Conservation (phyloP, 2,329 filamentous ascomycete species). For the Colletotrichum sp. region DNA sequence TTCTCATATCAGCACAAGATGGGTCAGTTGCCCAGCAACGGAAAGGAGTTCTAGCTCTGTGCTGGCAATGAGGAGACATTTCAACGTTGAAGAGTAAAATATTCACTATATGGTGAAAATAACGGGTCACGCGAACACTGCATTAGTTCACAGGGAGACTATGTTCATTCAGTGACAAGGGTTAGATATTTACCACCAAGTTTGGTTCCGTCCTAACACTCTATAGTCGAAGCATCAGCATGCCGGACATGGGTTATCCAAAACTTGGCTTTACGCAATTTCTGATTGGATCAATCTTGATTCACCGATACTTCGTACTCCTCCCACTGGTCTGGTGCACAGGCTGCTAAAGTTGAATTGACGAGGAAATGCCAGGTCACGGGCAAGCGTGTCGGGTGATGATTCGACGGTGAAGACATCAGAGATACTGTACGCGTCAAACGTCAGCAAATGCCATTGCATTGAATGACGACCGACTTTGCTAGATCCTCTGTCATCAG, state of each 20-base stretch:
- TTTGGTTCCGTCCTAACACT: neutral
- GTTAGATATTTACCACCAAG: fast-evolving
- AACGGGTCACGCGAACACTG: neutral
- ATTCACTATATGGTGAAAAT: fast-evolving
- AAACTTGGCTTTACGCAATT: neutral
- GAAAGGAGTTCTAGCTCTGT: neutral
- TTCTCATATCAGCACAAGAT: neutral
- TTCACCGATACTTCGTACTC: neutral
- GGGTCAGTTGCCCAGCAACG: neutral
- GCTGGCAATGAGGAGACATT: neutral
- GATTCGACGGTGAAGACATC: neutral
- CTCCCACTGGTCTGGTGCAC: neutral
- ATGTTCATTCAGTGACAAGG: neutral
- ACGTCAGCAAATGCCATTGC: neutral
- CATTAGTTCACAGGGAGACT: neutral
- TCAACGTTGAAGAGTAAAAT: neutral
- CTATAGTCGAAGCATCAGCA: neutral
- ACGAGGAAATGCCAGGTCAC: neutral
- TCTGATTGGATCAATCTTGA: neutral
- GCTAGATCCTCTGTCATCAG: neutral
- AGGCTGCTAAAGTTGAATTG: neutral
- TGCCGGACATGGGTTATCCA: neutral
- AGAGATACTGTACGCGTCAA: too few relatives aligned
- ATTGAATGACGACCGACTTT: neutral
- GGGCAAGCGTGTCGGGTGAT: neutral